These are phyloP conservation scores for Penicillium goetzii DNA, from an alignment of 495 filamentous ascomycete genomes.

Conservation along the genomic window DNA sequence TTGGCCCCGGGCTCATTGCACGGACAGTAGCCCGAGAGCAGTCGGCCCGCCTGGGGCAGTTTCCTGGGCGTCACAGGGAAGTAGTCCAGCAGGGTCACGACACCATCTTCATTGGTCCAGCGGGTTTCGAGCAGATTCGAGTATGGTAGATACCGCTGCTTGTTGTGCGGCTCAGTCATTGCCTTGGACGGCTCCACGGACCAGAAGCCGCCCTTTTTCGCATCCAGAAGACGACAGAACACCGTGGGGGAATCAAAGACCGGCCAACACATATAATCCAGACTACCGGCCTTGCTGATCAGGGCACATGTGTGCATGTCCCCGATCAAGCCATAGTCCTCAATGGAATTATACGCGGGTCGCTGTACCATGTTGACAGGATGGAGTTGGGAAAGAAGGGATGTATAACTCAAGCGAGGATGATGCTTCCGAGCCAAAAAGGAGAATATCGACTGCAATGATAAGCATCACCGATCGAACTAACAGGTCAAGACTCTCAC, in stretches of 20 bases:
- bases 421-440: not conserved
- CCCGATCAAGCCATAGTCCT: conserved; percentile 76
- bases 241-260: conserved; percentile 69
- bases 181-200: conserved; percentile 57
- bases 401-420: not conserved
- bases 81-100: conserved; percentile 71
- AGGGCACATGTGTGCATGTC: conserved; percentile 79
- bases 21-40: conserved; percentile 43
- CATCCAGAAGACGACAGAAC: conserved; percentile 70
- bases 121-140: conserved; percentile 72
- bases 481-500: not conserved
- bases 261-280: conserved; percentile 80
- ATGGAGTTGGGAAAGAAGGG: not conserved
- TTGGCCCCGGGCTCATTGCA: conserved; percentile 39
- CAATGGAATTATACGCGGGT: conserved; percentile 64
- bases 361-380: conserved; percentile 25
- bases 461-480: not conserved
- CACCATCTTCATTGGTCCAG: conserved; percentile 72
- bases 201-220: conserved; percentile 71
- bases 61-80: conserved; percentile 56
- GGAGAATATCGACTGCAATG: not conserved
- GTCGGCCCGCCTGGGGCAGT: conserved; percentile 24
- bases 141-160: conserved; percentile 71
- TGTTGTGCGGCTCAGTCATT: conserved; percentile 58
- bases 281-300: conserved; percentile 68